Evolutionary conservation across 2,329 filamentous ascomycete genomes (phyloP).

Genomic region (Karstenula rhodostoma): DNA sequence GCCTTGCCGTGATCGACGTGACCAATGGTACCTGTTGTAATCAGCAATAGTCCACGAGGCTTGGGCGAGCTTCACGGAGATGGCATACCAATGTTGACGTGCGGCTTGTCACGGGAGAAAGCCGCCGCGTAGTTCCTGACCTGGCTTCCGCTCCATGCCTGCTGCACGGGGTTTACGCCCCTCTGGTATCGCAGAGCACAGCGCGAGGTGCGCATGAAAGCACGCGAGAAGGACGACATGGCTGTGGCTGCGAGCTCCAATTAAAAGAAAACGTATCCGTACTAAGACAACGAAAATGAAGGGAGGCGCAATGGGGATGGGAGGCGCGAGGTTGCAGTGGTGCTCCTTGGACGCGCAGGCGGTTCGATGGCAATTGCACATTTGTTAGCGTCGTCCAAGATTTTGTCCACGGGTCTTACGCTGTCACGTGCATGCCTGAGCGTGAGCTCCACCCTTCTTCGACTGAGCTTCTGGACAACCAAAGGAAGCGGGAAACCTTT

Average conservation of each 20-base stretch:
- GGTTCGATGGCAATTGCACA: constrained; percentile 27
- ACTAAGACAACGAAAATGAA: constrained; percentile 38
- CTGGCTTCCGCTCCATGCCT: constrained; percentile 70
- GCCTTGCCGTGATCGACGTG: constrained; percentile 99
- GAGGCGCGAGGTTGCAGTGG: constrained; percentile 14
- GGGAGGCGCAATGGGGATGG: constrained; percentile 37
- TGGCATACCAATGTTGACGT: constrained; percentile 93
- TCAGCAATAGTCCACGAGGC: constrained; percentile 21
- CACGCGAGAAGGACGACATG: constrained; percentile 84
- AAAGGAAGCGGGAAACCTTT: constrained; percentile 27
- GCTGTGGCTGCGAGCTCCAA: constrained; percentile 49
- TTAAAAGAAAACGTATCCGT: constrained; percentile 29
- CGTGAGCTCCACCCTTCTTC: constrained; percentile 26
- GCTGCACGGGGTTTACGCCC: constrained; percentile 78
- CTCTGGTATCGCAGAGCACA: constrained; percentile 73
- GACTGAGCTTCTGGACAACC: constrained; percentile 12
- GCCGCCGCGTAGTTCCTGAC: constrained; percentile 68
- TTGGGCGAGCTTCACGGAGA: neutral
- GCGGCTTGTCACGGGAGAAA: constrained; percentile 92
- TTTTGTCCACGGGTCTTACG: constrained; percentile 25
- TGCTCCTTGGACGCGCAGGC: constrained; percentile 26
- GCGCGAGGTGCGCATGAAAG: constrained; percentile 83
- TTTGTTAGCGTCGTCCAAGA: constrained; percentile 41
- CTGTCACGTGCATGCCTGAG: constrained; percentile 22
- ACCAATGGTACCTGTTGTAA: constrained; percentile 81